Evolutionary conservation across 108 stramenopile genomes (phyloP).

Genomic region (Nitzschia palea): DNA sequence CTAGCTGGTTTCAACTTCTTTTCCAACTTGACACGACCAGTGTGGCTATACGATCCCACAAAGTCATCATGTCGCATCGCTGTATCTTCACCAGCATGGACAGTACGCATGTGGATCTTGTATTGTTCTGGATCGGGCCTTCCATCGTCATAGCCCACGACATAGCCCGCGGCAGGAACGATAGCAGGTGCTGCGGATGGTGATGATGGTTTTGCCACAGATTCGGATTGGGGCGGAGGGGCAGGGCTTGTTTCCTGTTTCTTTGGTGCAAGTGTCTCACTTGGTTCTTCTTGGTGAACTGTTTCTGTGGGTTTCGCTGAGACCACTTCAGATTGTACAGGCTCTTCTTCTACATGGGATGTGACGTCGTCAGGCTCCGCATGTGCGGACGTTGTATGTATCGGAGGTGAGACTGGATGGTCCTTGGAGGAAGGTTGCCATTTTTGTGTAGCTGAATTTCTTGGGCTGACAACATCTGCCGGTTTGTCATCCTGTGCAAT

Average conservation of each 20-base stretch:
- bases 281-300: too few relatives aligned
- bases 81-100: neutral
- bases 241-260: too few relatives aligned
- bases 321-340: too few relatives aligned
- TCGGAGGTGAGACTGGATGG: neutral
- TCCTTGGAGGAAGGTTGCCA: conserved; percentile 15
- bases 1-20: neutral
- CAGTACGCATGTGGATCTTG: conserved; percentile 2
- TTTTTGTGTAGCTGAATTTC: neutral
- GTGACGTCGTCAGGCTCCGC: too few relatives aligned
- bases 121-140: neutral
- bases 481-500: too few relatives aligned
- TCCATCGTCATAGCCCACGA: neutral
- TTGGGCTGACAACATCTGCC: neutral
- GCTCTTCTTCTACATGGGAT: too few relatives aligned
- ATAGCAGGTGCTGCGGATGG: neutral
- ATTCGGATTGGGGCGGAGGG: too few relatives aligned
- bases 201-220: too few relatives aligned
- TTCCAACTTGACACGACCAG: neutral
- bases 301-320: too few relatives aligned
- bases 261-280: too few relatives aligned
- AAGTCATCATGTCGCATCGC: neutral
- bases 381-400: too few relatives aligned
- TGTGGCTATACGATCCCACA: neutral
- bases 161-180: neutral